Evolutionary conservation across 140 eudicot genomes (phyloP).

Genomic region (Anethum foeniculum): DNA sequence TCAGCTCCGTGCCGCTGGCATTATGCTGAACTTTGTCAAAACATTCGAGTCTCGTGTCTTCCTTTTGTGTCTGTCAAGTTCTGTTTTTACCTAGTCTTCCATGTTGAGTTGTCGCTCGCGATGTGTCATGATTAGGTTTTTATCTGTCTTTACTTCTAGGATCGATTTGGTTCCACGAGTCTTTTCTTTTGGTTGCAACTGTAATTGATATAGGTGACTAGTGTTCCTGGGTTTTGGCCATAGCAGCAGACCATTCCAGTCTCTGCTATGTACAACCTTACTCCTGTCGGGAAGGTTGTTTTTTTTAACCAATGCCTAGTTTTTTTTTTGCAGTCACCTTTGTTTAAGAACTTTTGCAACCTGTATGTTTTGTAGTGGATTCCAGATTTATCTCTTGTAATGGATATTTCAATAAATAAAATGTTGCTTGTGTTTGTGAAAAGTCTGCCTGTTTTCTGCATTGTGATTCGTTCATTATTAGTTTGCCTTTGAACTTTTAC

Average conservation of each 20-base stretch:
- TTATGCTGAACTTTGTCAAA: slow-evolving; percentile 13
- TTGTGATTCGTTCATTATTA: not conserved
- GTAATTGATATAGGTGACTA: slow-evolving; percentile 28
- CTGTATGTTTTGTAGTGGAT: slow-evolving; percentile 24
- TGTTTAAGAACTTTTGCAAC: slow-evolving; percentile 36
- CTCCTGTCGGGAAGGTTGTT: slow-evolving; percentile 30
- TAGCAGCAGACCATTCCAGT: slow-evolving; percentile 16
- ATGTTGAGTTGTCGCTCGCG: slow-evolving; percentile 5
- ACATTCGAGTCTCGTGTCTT: slow-evolving; percentile 9
- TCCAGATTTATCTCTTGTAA: slow-evolving; percentile 18
- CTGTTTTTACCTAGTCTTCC: slow-evolving; percentile 24
- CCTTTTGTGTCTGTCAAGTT: slow-evolving; percentile 14
- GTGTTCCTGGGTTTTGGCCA: slow-evolving; percentile 48
- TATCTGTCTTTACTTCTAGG: slow-evolving; percentile 13
- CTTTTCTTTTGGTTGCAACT: slow-evolving; percentile 29
- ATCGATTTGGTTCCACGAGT: slow-evolving; percentile 18
- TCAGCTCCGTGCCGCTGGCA: slow-evolving; percentile 11
- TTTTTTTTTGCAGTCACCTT: slow-evolving; percentile 40
- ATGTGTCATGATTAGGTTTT: slow-evolving; percentile 14
- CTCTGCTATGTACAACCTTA: slow-evolving; percentile 43
- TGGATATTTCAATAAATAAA: not conserved
- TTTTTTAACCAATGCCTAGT: slow-evolving; percentile 40
- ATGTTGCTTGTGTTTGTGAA: slow-evolving; percentile 8
- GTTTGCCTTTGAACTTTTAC: not conserved
- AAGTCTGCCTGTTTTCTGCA: not conserved